phyloP scores from a whole-genome alignment of 73 alveolate genomes.

The Uronychia binucleata region DNA sequence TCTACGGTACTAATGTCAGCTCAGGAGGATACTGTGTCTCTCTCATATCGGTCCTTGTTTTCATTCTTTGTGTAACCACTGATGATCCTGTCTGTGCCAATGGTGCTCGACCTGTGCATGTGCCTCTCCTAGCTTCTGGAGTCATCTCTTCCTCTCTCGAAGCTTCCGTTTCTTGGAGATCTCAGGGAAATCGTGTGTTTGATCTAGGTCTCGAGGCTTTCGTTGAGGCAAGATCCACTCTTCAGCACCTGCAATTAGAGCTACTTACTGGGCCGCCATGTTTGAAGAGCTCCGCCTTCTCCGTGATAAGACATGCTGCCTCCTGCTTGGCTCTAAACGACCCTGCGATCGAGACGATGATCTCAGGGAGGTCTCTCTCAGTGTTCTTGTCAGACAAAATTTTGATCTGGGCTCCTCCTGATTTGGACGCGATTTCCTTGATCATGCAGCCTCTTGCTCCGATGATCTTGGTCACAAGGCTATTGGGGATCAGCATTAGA shows the following conservation, averaged over 20 bases:
- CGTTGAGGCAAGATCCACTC: not conserved
- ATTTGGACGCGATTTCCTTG: conserved; percentile 61
- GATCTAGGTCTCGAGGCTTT: not conserved
- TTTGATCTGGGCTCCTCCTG: conserved; percentile 65
- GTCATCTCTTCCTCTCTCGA: too few species aligned
- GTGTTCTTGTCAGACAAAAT: conserved; percentile 49
- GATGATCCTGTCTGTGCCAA: too few species aligned
- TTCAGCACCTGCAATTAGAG: conserved; percentile 1
- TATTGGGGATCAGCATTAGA: conserved; percentile 51
- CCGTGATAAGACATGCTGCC: conserved; percentile 4
- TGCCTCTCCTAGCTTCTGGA: too few species aligned
- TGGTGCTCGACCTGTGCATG: too few species aligned
- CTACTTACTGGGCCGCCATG: conserved; percentile 35
- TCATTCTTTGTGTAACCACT: too few species aligned
- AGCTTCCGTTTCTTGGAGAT: not conserved
- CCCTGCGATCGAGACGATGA: conserved; percentile 65
- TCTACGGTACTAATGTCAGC: too few species aligned
- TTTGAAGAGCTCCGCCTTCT: conserved; percentile 17
- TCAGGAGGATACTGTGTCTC: too few species aligned
- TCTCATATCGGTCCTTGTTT: too few species aligned
- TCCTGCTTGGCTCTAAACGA: not conserved
- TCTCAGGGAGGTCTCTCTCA: conserved; percentile 60
- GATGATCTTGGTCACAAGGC: conserved; percentile 62
- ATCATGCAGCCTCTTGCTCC: conserved; percentile 77
- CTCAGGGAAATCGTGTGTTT: not conserved